Conservation (phyloP, 2,329 filamentous ascomycete species). For the Penicillium oxalicum region DNA sequence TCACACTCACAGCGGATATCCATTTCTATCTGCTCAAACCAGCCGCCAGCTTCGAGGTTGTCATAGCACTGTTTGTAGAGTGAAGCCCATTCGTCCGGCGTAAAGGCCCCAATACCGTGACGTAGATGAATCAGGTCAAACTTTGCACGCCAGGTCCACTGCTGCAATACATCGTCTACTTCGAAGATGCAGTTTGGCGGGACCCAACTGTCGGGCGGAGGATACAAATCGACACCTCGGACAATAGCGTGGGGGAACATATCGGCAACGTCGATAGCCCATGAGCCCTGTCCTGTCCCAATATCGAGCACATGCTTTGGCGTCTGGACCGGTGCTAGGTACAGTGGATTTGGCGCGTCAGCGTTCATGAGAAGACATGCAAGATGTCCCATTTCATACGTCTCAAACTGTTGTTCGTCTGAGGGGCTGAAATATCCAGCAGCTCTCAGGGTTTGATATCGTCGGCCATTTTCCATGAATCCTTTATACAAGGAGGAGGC, state of each 20-base stretch:
- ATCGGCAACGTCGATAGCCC: conserved; percentile 20
- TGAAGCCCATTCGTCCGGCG: conserved; percentile 8
- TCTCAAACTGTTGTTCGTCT: conserved; percentile 16
- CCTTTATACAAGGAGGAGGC: conserved; percentile 19
- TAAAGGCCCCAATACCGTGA: conserved; percentile 13
- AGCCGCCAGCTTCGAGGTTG: conserved; percentile 17
- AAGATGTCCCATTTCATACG: conserved; percentile 19
- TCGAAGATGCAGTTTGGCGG: conserved; percentile 27
- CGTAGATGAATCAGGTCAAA: conserved; percentile 26
- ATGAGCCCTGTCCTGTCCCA: conserved; percentile 13
- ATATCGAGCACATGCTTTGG: conserved; percentile 12
- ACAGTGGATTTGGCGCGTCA: conserved; percentile 9
- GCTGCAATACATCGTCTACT: conserved; percentile 21
- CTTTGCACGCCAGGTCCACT: conserved; percentile 19
- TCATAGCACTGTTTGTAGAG: conserved; percentile 2
- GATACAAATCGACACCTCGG: conserved; percentile 23
- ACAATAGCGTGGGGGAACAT: conserved; percentile 18
- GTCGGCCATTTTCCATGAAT: conserved; percentile 21
- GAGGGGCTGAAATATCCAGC: conserved; percentile 19
- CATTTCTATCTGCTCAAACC: conserved; percentile 19
- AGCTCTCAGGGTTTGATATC: conserved; percentile 18
- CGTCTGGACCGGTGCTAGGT: conserved; percentile 6
- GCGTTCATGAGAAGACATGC: conserved; percentile 12
- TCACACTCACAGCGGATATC: conserved; percentile 12
- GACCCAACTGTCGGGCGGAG: conserved; percentile 18